These are phyloP conservation scores for Erysiphe pulchra DNA, from an alignment of 2,329 filamentous ascomycete genomes.

Conservation along the genomic window DNA sequence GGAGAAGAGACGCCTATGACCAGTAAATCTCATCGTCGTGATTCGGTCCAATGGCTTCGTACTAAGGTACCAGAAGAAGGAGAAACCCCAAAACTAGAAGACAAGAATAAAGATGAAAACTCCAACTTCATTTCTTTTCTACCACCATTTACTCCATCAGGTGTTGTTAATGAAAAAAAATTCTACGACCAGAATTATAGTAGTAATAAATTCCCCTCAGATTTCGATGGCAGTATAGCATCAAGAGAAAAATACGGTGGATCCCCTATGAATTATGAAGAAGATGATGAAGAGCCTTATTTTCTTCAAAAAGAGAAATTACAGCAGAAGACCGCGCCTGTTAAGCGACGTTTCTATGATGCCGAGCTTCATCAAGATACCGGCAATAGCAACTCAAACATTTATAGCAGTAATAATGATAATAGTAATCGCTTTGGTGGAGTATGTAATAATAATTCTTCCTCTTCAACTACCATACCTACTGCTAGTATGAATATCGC, in stretches of 20 bases:
- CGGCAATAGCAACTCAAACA: not conserved
- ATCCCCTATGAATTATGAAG: constrained; percentile 4
- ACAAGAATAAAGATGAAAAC: not conserved
- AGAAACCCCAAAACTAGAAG: constrained; percentile 3
- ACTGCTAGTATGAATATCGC: constrained; percentile 7
- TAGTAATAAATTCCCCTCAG: constrained; percentile 1
- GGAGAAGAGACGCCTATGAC: constrained; percentile 11
- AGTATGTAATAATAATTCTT: not conserved
- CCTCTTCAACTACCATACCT: not conserved
- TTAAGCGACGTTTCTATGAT: constrained; percentile 7
- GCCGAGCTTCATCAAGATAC: constrained; percentile 3
- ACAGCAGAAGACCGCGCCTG: constrained; percentile 12
- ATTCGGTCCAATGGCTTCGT: constrained; percentile 13
- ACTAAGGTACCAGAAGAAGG: constrained; percentile 8
- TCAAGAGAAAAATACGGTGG: not conserved
- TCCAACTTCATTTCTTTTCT: constrained; percentile 2
- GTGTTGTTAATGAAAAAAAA: constrained; percentile 11
- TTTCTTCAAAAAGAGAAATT: constrained; percentile 11
- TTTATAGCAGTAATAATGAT: not conserved
- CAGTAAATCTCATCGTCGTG: constrained; percentile 10
- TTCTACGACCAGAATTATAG: constrained; percentile 9
- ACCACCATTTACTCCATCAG: constrained; percentile 12
- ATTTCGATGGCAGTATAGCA: no score
- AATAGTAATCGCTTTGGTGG: not conserved
- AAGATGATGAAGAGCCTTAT: constrained; percentile 12